phyloP scores from a whole-genome alignment of 2,329 filamentous ascomycete genomes.

The Clarireedia monteithiana region DNA sequence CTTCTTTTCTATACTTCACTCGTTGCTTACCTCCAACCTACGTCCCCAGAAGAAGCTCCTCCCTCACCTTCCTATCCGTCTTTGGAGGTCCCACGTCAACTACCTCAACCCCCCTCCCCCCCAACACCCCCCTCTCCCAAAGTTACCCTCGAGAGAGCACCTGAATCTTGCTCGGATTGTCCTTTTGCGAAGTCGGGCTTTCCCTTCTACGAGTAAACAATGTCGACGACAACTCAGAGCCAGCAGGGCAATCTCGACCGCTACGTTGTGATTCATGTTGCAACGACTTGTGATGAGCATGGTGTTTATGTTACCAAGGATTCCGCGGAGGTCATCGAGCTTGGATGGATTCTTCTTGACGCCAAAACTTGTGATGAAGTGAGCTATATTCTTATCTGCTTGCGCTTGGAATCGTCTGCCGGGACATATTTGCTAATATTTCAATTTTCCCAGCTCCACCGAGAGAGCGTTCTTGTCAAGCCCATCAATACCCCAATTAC shows the following conservation, averaged over 20 bases:
- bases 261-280: conserved; percentile 97
- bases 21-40: conserved; percentile 40
- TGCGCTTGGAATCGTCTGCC: neutral
- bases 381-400: conserved; percentile 30
- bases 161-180: neutral
- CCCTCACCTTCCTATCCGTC: conserved; percentile 57
- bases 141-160: conserved; percentile 33
- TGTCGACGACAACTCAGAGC: conserved; percentile 41
- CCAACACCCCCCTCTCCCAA: conserved; percentile 23
- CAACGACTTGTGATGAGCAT: conserved; percentile 97
- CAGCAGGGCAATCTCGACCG: conserved; percentile 75
- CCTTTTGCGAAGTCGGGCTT: conserved; percentile 32
- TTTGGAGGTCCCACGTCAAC: conserved; percentile 39
- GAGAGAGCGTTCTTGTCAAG: conserved; percentile 94
- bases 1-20: neutral
- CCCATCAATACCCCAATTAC: conserved; percentile 98
- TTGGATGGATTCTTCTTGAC: conserved; percentile 95
- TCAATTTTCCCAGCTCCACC: conserved; percentile 60
- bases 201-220: conserved; percentile 72
- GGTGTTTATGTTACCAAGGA: conserved; percentile 99
- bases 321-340: conserved; percentile 97
- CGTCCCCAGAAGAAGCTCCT: conserved; percentile 22
- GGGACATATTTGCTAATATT: conserved; percentile 17
- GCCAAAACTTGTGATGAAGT: conserved; percentile 91
- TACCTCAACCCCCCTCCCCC: conserved; percentile 22